A percentile compares a stretch with the other conserved stretches of the same genome.
phyloP scores from a whole-genome alignment of 2,329 filamentous ascomycete genomes.

The Fusarium praegraminearum region DNA sequence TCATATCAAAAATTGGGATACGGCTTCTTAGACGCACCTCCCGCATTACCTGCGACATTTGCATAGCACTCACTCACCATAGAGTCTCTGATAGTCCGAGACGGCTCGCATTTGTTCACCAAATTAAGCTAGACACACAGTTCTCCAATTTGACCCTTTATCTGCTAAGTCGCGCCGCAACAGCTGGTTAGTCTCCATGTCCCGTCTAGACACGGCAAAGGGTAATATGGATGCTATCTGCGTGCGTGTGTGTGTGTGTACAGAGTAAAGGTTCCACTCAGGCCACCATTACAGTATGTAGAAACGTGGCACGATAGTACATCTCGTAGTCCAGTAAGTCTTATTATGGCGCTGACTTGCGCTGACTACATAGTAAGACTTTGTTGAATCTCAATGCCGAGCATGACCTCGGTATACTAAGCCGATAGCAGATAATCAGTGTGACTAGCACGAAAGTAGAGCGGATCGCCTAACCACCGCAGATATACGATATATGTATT shows the following conservation, averaged over 20 bases:
- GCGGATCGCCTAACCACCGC: neutral
- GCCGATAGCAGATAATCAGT: neutral
- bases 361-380: no score
- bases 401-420: conserved; percentile 14
- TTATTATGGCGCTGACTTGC: neutral
- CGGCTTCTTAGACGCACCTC: neutral
- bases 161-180: neutral
- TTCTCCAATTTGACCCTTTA: neutral
- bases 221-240: neutral
- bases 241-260: neutral
- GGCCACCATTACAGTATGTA: neutral
- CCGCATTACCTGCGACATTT: conserved; percentile 17
- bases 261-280: conserved; percentile 7
- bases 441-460: neutral
- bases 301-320: conserved; percentile 11
- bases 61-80: conserved; percentile 2
- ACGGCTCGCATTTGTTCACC: neutral
- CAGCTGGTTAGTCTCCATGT: neutral
- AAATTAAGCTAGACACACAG: conserved; percentile 6
- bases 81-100: neutral
- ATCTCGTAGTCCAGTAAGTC: neutral
- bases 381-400: conserved; percentile 12
- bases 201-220: neutral
- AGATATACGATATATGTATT: no score
- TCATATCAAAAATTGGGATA: neutral